These are phyloP conservation scores for Coniferiporia weirii DNA, from an alignment of 1,284 basidiomycete species.

Conservation along the genomic window DNA sequence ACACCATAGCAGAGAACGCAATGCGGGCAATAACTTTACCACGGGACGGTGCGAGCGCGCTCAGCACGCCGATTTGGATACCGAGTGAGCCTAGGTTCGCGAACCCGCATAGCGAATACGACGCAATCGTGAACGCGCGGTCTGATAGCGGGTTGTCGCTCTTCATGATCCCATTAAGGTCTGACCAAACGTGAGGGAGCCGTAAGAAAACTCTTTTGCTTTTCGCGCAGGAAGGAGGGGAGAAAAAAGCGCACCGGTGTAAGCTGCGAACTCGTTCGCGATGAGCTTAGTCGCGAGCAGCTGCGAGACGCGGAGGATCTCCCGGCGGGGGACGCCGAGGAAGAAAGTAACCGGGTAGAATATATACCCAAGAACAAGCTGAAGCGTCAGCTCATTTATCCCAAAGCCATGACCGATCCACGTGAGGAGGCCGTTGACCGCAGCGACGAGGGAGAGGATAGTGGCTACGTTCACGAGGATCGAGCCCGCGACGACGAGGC, in stretches of 20 bases:
- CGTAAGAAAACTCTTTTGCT: neutral
- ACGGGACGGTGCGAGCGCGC: conserved; percentile 38
- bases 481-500: conserved; percentile 80
- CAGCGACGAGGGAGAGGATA: conserved; percentile 74
- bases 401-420: conserved; percentile 88
- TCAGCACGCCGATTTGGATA: conserved; percentile 87
- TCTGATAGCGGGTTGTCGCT: conserved; percentile 53
- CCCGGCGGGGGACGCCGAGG: conserved; percentile 68
- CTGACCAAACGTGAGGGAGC: too few species aligned
- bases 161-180: conserved; percentile 48
- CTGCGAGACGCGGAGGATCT: conserved; percentile 72
- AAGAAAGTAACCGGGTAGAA: conserved; percentile 87
- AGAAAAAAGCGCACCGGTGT: conserved; percentile 36
- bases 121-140: conserved; percentile 73
- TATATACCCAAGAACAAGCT: conserved; percentile 81
- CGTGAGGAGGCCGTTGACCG: conserved; percentile 81
- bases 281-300: conserved; percentile 85
- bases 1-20: conserved; percentile 34
- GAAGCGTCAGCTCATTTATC: conserved; percentile 75
- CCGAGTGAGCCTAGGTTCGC: conserved; percentile 84
- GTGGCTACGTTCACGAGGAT: conserved; percentile 79
- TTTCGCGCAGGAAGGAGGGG: neutral
- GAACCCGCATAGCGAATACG: conserved; percentile 86
- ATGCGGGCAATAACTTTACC: conserved; percentile 34
- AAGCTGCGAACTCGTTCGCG: conserved; percentile 85